These are phyloP conservation scores for Heliamphora exappendiculata DNA, from an alignment of 148 eudicot species.

Conservation along the genomic window DNA sequence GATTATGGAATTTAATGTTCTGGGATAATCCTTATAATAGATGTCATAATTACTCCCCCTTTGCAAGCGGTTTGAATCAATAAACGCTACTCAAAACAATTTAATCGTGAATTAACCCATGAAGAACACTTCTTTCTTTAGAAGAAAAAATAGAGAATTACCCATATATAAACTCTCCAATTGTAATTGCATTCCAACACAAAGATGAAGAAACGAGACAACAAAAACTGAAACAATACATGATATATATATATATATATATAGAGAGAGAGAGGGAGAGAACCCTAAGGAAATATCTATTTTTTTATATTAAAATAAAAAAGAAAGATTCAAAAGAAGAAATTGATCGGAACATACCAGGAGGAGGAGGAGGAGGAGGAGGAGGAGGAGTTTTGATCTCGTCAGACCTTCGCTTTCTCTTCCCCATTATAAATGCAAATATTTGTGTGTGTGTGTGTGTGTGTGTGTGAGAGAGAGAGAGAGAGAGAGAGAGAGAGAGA, in stretches of 20 bases:
- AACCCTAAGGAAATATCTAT: too few relatives aligned
- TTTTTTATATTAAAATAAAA: neutral
- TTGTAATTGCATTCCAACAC: neutral
- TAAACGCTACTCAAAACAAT: neutral
- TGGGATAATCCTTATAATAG: neutral
- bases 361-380: slow-evolving; percentile 26
- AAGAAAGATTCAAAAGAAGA: neutral
- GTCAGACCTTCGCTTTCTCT: slow-evolving; percentile 36
- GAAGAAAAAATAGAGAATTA: too few relatives aligned
- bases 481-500: too few relatives aligned
- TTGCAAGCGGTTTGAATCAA: neutral
- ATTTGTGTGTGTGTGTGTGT: too few relatives aligned
- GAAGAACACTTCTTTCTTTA: neutral
- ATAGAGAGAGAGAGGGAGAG: neutral
- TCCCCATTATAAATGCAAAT: slow-evolving; percentile 24
- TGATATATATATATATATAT: too few relatives aligned
- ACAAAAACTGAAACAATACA: neutral
- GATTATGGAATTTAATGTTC: neutral
- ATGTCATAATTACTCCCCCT: neutral
- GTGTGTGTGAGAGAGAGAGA: too few relatives aligned
- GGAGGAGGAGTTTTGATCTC: slow-evolving; percentile 28
- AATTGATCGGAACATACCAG: slow-evolving; percentile 13
- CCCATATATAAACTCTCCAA: neutral
- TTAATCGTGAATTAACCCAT: neutral
- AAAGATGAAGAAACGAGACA: neutral